These are phyloP conservation scores for Chlorella sp. DNA, from an alignment of 139 green algal genomes.

Conservation along the genomic window DNA sequence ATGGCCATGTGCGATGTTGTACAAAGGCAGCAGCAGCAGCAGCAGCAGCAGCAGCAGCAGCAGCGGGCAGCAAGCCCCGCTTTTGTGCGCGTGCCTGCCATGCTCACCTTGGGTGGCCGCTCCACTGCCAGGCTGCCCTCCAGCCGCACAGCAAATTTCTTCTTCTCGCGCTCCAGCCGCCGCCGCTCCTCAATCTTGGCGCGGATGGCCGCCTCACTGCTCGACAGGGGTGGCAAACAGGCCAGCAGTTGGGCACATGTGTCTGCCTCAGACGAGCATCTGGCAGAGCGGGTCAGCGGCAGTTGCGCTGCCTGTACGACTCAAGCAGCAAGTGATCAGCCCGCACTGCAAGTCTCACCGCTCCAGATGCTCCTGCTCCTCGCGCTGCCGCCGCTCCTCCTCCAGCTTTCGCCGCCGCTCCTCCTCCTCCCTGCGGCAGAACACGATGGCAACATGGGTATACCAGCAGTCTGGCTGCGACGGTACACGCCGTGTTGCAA, in stretches of 20 bases:
- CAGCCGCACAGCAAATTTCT: conserved; percentile 45
- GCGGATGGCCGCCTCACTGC: conserved; percentile 30
- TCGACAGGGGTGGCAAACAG: background rate
- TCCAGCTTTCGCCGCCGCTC: conserved; percentile 24
- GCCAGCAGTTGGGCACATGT: background rate
- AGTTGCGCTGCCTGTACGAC: background rate
- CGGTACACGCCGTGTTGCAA: background rate
- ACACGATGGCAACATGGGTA: too few species aligned
- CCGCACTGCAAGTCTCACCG: background rate
- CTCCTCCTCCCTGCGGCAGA: conserved; percentile 32
- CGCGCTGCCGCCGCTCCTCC: conserved; percentile 22
- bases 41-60: background rate
- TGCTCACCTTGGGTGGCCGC: conserved; percentile 29
- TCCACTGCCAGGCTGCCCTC: conserved; percentile 40
- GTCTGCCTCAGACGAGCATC: background rate
- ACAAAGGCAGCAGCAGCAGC: too few species aligned
- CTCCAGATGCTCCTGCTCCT: conserved; percentile 27
- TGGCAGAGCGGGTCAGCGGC: background rate
- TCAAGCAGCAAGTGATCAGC: background rate
- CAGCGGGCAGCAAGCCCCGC: background rate
- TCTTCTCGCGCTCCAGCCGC: conserved; percentile 35
- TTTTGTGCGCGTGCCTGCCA: background rate
- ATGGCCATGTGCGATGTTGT: too few species aligned
- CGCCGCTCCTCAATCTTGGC: conserved; percentile 28
- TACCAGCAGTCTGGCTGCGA: too few species aligned